A percentile compares a stretch with the other conserved stretches of the same genome.
phyloP scores from a whole-genome alignment of 352 stramenopile genomes.

The Pythium oligandrum region DNA sequence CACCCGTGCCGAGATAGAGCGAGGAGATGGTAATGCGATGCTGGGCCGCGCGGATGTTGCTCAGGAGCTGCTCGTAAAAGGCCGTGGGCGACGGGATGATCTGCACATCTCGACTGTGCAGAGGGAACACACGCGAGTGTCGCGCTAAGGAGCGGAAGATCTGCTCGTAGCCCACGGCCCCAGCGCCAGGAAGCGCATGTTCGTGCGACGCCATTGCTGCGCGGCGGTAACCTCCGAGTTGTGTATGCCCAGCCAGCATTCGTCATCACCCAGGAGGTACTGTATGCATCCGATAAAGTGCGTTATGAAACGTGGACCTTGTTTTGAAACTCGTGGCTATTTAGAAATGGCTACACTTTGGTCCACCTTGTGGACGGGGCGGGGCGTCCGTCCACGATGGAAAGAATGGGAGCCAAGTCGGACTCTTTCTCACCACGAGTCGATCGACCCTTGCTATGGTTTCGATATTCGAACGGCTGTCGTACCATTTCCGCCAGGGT shows the following conservation, averaged over 20 bases:
- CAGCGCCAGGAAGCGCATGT: not conserved
- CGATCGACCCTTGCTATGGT: too few species aligned
- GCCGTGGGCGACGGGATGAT: constrained; percentile 41
- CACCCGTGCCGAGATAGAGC: constrained; percentile 65
- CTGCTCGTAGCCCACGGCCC: constrained; percentile 16
- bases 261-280: too few species aligned
- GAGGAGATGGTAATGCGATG: constrained; percentile 57
- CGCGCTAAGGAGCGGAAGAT: constrained; percentile 47
- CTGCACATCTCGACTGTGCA: constrained; percentile 41
- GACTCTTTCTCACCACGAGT: too few species aligned
- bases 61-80: constrained; percentile 62
- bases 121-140: constrained; percentile 56
- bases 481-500: too few species aligned
- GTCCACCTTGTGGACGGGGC: too few species aligned
- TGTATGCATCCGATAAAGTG: too few species aligned
- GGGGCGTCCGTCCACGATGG: too few species aligned
- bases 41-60: constrained; percentile 48
- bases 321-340: too few species aligned
- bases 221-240: not conserved
- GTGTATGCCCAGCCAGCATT: not conserved
- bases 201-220: not conserved
- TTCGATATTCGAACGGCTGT: too few species aligned
- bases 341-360: too few species aligned
- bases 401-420: too few species aligned
- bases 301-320: too few species aligned